Evolutionary conservation across 2,329 filamentous ascomycete species (phyloP).

Genomic region (Diplodia sapinea): DNA sequence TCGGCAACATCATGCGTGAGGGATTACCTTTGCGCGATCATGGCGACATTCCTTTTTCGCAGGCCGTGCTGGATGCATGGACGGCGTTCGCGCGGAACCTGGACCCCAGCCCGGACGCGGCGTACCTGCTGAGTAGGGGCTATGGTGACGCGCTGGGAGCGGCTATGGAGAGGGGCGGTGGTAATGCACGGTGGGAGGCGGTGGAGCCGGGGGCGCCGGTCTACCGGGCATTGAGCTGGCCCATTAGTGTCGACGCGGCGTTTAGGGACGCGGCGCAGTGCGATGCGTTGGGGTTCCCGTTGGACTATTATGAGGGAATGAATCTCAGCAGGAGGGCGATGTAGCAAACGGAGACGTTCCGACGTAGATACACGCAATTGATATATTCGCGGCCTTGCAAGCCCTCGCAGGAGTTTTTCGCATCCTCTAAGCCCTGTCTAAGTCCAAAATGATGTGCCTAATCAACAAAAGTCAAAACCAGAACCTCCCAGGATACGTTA

Average conservation of each 20-base stretch:
- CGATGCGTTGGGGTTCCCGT: slow-evolving; percentile 36
- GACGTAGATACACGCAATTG: not conserved
- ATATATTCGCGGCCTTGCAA: not conserved
- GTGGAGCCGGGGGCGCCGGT: slow-evolving; percentile 31
- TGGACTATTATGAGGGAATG: slow-evolving; percentile 37
- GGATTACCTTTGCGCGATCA: slow-evolving; percentile 41
- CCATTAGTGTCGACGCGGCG: slow-evolving; percentile 32
- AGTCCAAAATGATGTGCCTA: slow-evolving; percentile 21
- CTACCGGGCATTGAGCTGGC: slow-evolving; percentile 40
- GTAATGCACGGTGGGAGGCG: slow-evolving; percentile 33
- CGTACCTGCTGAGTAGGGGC: slow-evolving; percentile 39
- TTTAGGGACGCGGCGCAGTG: slow-evolving; percentile 41
- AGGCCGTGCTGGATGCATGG: slow-evolving; percentile 44
- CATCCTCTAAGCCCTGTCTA: not conserved
- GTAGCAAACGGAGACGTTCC: not conserved
- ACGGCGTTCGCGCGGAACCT: slow-evolving; percentile 42
- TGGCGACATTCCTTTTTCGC: slow-evolving; percentile 42
- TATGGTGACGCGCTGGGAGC: slow-evolving; percentile 38
- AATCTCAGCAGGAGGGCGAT: not conserved
- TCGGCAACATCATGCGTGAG: slow-evolving; percentile 45
- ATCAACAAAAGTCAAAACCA: slow-evolving; percentile 3
- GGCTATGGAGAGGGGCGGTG: slow-evolving; percentile 30
- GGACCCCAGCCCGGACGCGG: slow-evolving; percentile 37
- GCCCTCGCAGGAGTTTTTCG: not conserved
- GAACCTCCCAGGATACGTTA: not conserved